Evolutionary conservation across 352 stramenopile genomes (phyloP).

Genomic region (Peronospora belbahrii): DNA sequence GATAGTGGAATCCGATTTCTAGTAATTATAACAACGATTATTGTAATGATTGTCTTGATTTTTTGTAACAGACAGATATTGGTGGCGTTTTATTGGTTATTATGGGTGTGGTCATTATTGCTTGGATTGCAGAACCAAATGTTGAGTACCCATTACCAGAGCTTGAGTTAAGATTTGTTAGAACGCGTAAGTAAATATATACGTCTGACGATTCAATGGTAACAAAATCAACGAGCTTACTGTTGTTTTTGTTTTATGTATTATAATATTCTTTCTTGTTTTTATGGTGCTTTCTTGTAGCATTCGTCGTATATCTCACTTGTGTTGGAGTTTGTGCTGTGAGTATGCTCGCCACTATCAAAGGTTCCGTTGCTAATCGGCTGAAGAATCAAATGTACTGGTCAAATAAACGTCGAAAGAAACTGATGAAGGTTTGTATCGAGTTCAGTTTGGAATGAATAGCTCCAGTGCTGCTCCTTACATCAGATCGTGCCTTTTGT

Average conservation of each 20-base stretch:
- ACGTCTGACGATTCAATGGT: too few relatives aligned
- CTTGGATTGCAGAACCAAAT: constrained; percentile 79
- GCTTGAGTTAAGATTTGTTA: constrained; percentile 76
- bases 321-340: constrained; percentile 63
- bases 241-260: too few relatives aligned
- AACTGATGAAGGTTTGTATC: constrained; percentile 55
- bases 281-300: constrained; percentile 13
- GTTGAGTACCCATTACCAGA: constrained; percentile 80
- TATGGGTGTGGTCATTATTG: constrained; percentile 79
- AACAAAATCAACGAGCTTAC: too few relatives aligned
- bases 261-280: too few relatives aligned
- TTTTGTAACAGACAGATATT: constrained; percentile 52
- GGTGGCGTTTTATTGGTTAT: constrained; percentile 84
- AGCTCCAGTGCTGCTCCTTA: background rate
- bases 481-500: background rate
- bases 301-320: constrained; percentile 75
- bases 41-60: background rate
- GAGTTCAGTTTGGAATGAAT: background rate
- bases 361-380: constrained; percentile 74
- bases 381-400: constrained; percentile 82
- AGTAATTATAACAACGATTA: too few relatives aligned
- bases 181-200: constrained; percentile 32
- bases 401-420: constrained; percentile 75
- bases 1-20: too few relatives aligned
- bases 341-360: constrained; percentile 85